Conservation (phyloP, 345 rosid species). For the Sonneratia caseolaris region DNA sequence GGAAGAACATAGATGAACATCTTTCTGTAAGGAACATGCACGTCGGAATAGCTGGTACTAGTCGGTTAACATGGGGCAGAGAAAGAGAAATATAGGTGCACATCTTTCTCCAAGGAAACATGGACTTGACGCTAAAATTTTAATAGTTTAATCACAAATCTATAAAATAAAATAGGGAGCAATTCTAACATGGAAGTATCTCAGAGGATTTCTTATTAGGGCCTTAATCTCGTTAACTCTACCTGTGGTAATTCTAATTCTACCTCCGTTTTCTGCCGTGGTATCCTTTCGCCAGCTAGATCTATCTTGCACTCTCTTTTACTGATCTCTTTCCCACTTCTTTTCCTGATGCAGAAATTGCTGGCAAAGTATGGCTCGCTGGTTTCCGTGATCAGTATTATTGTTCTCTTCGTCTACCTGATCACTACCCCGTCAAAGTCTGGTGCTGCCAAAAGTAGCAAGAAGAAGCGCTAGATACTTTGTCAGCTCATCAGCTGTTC, state of each 20-base stretch:
- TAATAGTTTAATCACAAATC: background rate
- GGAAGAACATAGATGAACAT: background rate
- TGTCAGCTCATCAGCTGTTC: background rate
- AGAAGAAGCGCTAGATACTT: constrained; percentile 59
- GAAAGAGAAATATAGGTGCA: background rate
- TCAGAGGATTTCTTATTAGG: background rate
- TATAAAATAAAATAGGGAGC: background rate
- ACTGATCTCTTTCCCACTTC: background rate
- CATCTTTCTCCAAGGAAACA: background rate
- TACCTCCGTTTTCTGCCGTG: too few relatives aligned
- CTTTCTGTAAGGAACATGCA: background rate
- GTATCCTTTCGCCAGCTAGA: background rate
- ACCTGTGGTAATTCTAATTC: background rate
- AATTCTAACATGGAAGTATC: background rate
- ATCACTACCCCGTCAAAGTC: constrained; percentile 63
- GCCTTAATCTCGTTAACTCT: background rate
- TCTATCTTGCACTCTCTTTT: background rate
- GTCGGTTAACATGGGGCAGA: background rate
- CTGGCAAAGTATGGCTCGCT: constrained; percentile 76
- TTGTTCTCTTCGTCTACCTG: constrained; percentile 63
- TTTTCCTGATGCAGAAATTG: constrained; percentile 52
- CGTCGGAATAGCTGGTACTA: background rate
- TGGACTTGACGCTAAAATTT: background rate
- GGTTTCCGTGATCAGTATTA: constrained; percentile 63
- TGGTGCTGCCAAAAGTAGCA: constrained; percentile 51